Evolutionary conservation across 768 basidiomycete genomes (phyloP).

Genomic region (Hirschioporus abietinus): DNA sequence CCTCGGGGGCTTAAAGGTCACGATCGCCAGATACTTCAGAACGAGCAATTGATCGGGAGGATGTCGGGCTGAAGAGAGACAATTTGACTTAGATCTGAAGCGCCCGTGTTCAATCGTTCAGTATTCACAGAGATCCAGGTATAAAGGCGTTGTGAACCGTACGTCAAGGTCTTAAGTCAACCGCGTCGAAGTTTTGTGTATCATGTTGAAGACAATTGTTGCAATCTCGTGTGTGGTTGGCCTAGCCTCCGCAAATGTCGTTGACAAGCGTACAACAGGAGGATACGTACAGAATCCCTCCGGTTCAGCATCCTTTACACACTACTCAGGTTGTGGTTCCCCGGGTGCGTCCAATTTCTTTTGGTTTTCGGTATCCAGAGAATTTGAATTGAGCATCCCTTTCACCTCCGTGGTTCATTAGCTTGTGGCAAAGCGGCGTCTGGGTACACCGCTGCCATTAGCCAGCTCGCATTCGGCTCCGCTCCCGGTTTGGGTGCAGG

Average conservation of each 20-base stretch:
- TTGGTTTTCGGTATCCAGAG: not conserved
- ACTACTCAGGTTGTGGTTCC: slow-evolving; percentile 43
- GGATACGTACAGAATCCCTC: slow-evolving; percentile 51
- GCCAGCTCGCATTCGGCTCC: slow-evolving; percentile 51
- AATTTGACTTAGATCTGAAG: not conserved
- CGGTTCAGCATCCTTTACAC: slow-evolving; percentile 52
- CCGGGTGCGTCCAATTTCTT: slow-evolving; percentile 32
- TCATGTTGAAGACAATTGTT: not conserved
- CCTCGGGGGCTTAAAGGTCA: not conserved
- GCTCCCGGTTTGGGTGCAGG: slow-evolving; percentile 45
- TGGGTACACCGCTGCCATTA: slow-evolving; percentile 54
- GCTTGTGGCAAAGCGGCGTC: slow-evolving; percentile 48
- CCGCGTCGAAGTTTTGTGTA: not conserved
- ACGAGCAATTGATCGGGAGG: not conserved
- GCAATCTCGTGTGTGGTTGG: not conserved
- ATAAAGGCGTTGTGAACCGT: not conserved
- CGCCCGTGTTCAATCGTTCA: too few species aligned
- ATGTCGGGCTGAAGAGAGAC: not conserved
- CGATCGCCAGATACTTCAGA: not conserved
- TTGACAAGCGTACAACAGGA: slow-evolving; percentile 31
- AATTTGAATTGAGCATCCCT: slow-evolving; percentile 3
- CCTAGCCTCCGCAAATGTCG: not conserved
- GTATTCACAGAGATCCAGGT: not conserved
- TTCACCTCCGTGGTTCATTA: slow-evolving; percentile 13
- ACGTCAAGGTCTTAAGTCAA: not conserved